Evolutionary conservation across 2,329 filamentous ascomycete genomes (phyloP).

Genomic region (Fusarium denticulatum): DNA sequence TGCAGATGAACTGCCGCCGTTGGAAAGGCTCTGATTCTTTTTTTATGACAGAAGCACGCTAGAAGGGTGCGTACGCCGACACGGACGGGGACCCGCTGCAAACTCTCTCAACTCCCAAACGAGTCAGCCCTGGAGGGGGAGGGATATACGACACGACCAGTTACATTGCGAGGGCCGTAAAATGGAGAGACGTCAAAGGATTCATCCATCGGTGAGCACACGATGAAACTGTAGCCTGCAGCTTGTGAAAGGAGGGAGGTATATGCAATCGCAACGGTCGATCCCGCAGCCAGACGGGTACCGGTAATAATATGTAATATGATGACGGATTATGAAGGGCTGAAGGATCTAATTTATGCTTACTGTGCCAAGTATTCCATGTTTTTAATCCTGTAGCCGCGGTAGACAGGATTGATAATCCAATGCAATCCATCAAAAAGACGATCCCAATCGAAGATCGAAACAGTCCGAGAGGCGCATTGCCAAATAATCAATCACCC

Average conservation of each 20-base stretch:
- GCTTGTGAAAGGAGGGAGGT: neutral
- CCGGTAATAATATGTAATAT: neutral
- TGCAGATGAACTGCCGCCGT: slow-evolving; percentile 28
- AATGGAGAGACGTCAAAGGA: neutral
- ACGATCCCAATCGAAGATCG: slow-evolving; percentile 10
- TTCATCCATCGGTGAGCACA: neutral
- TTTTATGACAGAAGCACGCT: slow-evolving; percentile 25
- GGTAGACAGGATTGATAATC: neutral
- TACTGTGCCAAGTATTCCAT: neutral
- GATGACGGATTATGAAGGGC: neutral
- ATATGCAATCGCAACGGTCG: neutral
- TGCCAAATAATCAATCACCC: neutral
- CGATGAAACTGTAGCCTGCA: slow-evolving; percentile 4
- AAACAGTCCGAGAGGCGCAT: neutral
- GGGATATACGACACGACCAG: slow-evolving; percentile 13
- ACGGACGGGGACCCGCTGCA: neutral
- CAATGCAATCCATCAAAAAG: neutral
- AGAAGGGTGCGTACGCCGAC: neutral
- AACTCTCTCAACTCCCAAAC: neutral
- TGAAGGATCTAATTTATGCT: slow-evolving; percentile 13
- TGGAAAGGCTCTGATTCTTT: slow-evolving; percentile 20
- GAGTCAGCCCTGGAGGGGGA: slow-evolving; percentile 11
- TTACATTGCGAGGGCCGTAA: neutral
- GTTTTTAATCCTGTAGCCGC: neutral
- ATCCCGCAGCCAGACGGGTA: slow-evolving; percentile 1